Evolutionary conservation across 371 early-diverging fungal genomes (phyloP).

Genomic region (Mucor ambiguus): DNA sequence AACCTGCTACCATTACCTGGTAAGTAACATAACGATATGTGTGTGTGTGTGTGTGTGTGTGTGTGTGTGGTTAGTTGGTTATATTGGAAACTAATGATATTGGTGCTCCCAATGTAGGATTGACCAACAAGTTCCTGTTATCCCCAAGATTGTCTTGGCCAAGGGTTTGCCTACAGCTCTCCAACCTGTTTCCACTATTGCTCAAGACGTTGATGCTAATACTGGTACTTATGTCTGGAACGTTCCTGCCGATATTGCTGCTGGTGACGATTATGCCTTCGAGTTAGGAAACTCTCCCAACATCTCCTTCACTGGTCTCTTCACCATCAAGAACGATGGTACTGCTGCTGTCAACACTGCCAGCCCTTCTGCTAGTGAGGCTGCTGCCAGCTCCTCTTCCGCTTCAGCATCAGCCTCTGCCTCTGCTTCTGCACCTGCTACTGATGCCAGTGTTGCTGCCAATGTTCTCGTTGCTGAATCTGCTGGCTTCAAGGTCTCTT

Average conservation of each 20-base stretch:
- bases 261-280: constrained; percentile 28
- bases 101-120: constrained; percentile 12
- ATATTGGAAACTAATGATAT: background rate
- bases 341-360: constrained; percentile 6
- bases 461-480: constrained; percentile 9
- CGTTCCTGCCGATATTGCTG: constrained; percentile 21
- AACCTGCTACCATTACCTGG: constrained; percentile 39
- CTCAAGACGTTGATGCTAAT: constrained; percentile 17
- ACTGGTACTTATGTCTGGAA: constrained; percentile 23
- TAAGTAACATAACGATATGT: constrained; percentile 16
- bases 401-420: constrained; percentile 14
- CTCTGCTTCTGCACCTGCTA: constrained; percentile 2
- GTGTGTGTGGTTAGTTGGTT: background rate
- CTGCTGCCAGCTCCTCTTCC: constrained; percentile 2
- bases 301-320: constrained; percentile 30
- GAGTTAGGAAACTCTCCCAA: constrained; percentile 29
- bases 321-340: constrained; percentile 20
- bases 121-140: constrained; percentile 14
- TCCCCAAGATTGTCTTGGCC: constrained; percentile 28
- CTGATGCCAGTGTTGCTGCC: background rate
- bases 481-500: constrained; percentile 15
- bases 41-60: too few relatives aligned
- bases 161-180: constrained; percentile 20
- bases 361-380: constrained; percentile 1
- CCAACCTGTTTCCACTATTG: constrained; percentile 16